Evolutionary conservation across 2,329 filamentous ascomycete species (phyloP).

Genomic region (Penicillium oxalicum): DNA sequence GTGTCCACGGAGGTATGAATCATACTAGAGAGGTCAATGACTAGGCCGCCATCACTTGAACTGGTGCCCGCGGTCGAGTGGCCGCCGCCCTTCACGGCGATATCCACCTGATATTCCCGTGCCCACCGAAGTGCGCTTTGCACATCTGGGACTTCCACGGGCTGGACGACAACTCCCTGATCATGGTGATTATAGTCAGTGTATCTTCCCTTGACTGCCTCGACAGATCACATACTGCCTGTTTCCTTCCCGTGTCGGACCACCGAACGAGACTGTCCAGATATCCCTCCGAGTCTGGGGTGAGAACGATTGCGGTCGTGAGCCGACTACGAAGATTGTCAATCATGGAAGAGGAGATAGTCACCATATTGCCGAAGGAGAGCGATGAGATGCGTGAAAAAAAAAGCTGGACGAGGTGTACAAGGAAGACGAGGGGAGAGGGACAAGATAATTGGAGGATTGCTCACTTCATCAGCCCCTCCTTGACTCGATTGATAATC

Average conservation of each 20-base stretch:
- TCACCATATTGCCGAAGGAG: slow-evolving; percentile 2
- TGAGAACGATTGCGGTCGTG: slow-evolving; percentile 12
- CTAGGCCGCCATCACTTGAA: slow-evolving; percentile 50
- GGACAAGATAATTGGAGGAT: too few relatives aligned
- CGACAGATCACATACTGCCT: slow-evolving; percentile 20
- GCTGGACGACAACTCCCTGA: slow-evolving; percentile 44
- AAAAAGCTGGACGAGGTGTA: too few relatives aligned
- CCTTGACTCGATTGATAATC: too few relatives aligned
- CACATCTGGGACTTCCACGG: slow-evolving; percentile 38
- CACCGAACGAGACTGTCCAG: slow-evolving; percentile 21
- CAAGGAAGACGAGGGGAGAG: too few relatives aligned
- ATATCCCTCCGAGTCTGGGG: slow-evolving; percentile 21
- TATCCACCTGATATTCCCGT: slow-evolving; percentile 25
- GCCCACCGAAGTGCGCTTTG: slow-evolving; percentile 44
- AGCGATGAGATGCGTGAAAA: not conserved
- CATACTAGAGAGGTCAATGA: slow-evolving; percentile 53
- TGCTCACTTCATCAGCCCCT: too few relatives aligned
- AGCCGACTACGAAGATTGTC: slow-evolving; percentile 9
- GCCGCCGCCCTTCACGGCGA: slow-evolving; percentile 28
- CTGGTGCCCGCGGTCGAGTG: slow-evolving; percentile 51
- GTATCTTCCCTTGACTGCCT: not conserved
- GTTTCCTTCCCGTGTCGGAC: slow-evolving; percentile 28
- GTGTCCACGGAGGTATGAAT: slow-evolving; percentile 46
- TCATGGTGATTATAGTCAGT: not conserved
- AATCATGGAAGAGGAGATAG: slow-evolving; percentile 1